Conservation (phyloP, 176 grass and related monocot species). For the barley (Hordeum vulgare) region DNA sequence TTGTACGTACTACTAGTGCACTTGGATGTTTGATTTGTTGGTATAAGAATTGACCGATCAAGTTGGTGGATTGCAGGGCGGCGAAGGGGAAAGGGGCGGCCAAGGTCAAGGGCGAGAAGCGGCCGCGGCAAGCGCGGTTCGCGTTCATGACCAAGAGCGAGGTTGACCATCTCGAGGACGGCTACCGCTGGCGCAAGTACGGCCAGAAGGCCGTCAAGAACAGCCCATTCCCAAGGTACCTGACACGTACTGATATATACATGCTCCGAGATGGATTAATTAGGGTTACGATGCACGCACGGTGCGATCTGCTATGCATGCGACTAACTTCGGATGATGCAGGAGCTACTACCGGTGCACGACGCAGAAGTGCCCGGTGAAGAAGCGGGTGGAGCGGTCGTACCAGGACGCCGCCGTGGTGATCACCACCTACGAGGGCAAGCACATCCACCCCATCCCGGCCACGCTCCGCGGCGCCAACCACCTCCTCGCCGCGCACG, state of each 20-base stretch:
- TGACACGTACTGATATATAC: too few relatives aligned
- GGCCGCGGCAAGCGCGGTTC: conserved; percentile 63
- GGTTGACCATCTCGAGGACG: conserved; percentile 88
- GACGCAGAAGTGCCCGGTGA: conserved; percentile 90
- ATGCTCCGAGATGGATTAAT: too few relatives aligned
- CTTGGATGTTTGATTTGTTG: neutral
- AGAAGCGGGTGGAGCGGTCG: conserved; percentile 98
- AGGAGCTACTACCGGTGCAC: conserved; percentile 99
- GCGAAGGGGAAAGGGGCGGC: conserved; percentile 6
- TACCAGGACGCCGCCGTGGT: conserved; percentile 68
- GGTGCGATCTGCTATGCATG: neutral
- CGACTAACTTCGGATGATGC: neutral
- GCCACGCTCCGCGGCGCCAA: conserved; percentile 50
- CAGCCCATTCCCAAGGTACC: conserved; percentile 77
- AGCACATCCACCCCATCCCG: conserved; percentile 77
- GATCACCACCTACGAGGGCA: conserved; percentile 96
- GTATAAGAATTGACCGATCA: neutral
- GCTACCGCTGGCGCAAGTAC: conserved; percentile 95
- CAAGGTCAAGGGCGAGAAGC: conserved; percentile 71
- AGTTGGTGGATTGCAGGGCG: conserved; percentile 5
- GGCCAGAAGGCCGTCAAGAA: conserved; percentile 99
- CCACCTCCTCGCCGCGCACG: conserved; percentile 46
- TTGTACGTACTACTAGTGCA: neutral
- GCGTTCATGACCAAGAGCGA: conserved; percentile 98
- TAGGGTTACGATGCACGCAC: neutral